A percentile compares a stretch with the other conserved stretches of the same genome.
These are phyloP conservation scores for Tricholoma sp. DNA, from an alignment of 768 basidiomycete species.

Conservation along the genomic window DNA sequence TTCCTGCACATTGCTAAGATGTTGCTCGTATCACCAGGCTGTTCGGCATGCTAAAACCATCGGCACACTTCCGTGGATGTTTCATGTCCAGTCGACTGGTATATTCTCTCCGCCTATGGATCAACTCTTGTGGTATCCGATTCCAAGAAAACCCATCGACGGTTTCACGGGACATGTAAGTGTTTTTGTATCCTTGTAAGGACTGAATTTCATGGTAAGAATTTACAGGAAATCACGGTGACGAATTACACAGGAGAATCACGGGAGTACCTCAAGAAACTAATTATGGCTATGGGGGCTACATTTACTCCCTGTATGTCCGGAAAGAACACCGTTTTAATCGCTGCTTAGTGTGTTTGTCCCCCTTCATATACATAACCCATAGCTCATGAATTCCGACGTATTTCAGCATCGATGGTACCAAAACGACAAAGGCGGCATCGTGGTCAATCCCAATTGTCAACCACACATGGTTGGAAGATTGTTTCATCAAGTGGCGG, in stretches of 20 bases:
- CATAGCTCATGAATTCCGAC: not conserved
- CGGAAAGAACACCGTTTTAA: conserved; percentile 68
- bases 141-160: conserved; percentile 55
- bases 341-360: conserved; percentile 73
- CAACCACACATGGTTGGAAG: conserved; percentile 90
- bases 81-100: conserved; percentile 66
- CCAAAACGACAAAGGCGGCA: conserved; percentile 68
- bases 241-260: conserved; percentile 88
- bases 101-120: conserved; percentile 58
- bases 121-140: conserved; percentile 81
- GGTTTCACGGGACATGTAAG: conserved; percentile 61
- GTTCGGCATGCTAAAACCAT: conserved; percentile 52
- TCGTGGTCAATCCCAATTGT: conserved; percentile 84
- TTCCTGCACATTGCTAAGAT: not conserved
- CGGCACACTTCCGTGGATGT: conserved; percentile 80
- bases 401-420: conserved; percentile 33
- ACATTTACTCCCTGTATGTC: conserved; percentile 81
- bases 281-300: conserved; percentile 74
- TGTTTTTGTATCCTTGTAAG: not conserved
- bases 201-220: not conserved
- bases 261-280: conserved; percentile 81
- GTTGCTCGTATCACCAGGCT: conserved; percentile 41
- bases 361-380: not conserved
- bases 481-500: conserved; percentile 81
- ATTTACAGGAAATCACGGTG: conserved; percentile 64